phyloP scores from a whole-genome alignment of 306 rosid species.

The Citrullus amarus region DNA sequence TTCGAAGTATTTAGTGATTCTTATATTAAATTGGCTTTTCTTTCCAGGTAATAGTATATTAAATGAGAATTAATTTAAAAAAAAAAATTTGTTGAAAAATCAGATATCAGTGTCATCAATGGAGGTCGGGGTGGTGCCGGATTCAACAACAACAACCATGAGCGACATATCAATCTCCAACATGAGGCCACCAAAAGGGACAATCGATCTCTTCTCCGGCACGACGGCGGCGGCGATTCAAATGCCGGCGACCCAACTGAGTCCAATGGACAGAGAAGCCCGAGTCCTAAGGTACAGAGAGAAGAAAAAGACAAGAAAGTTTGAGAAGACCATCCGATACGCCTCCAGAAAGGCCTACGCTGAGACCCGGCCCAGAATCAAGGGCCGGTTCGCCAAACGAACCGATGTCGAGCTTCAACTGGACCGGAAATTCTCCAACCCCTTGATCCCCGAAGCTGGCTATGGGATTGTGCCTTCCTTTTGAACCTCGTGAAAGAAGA shows the following conservation, averaged over 20 bases:
- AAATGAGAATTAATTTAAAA: neutral
- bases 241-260: constrained; percentile 44
- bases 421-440: constrained; percentile 63
- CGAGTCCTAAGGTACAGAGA: constrained; percentile 83
- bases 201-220: constrained; percentile 70
- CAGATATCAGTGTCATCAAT: constrained; percentile 75
- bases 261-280: constrained; percentile 81
- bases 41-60: neutral
- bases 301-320: constrained; percentile 82
- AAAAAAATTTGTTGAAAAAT: neutral
- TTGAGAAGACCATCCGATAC: constrained; percentile 86
- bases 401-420: constrained; percentile 56
- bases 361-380: constrained; percentile 84
- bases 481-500: constrained; percentile 7
- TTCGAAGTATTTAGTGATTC: too few species aligned
- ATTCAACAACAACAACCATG: constrained; percentile 43
- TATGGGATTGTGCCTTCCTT: constrained; percentile 88
- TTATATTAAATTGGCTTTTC: too few species aligned
- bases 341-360: constrained; percentile 98
- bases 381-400: constrained; percentile 84
- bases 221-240: constrained; percentile 33
- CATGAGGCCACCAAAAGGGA: constrained; percentile 62
- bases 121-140: constrained; percentile 86
- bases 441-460: constrained; percentile 49
- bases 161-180: constrained; percentile 50